Evolutionary conservation across 257 asterid species (phyloP), one percentile per base, ranked within the genome.

Genomic region (Striga asiatica): DNA sequence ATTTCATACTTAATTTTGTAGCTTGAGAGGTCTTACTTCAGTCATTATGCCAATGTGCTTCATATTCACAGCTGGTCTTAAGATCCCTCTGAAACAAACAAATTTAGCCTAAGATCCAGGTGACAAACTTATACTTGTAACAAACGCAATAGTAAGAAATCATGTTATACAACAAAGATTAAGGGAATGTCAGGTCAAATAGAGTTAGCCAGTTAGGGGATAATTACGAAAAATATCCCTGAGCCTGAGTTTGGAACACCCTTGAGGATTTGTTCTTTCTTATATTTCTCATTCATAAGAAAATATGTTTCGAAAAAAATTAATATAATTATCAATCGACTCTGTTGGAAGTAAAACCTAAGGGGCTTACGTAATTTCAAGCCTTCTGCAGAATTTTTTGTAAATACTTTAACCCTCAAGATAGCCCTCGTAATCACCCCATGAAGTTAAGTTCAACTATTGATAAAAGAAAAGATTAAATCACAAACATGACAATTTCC

Each of bases 31-130:
- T 64, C 95, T 81, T 74, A 92, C 99, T 61, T 80, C 77, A 22
- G 66, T 66, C 94, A 88, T 85, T 32, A 58, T 35, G 18, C 71
- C 64, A 78, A 77, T 50, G 74, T 67, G 73, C 91, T 92, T 92
- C 77, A 50, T 47, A 77, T 74, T 88, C 81, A 67, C 70, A 12
- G 77, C 88, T 20, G 97, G 97, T 62, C 93, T 79, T 73, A 92
- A 71, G 54, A 92, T 81, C 69, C 99, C 97, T 43, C 99, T 92
- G 83, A 38, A 71, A 65, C 54, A 38, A 60, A 58, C 31, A 62
- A 73, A 32, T 46, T 43, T 64, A 69, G 67, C 46, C 59, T 28
- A 62, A 43, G 50, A 19, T 19, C n/a, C 32, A n/a, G n/a, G n/a
- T n/a, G n/a, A n/a, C n/a, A n/a, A n/a, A n/a, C n/a, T n/a, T 37